Evolutionary conservation across 2,329 filamentous ascomycete genomes (phyloP).

Genomic region (Trichoderma hamatum): DNA sequence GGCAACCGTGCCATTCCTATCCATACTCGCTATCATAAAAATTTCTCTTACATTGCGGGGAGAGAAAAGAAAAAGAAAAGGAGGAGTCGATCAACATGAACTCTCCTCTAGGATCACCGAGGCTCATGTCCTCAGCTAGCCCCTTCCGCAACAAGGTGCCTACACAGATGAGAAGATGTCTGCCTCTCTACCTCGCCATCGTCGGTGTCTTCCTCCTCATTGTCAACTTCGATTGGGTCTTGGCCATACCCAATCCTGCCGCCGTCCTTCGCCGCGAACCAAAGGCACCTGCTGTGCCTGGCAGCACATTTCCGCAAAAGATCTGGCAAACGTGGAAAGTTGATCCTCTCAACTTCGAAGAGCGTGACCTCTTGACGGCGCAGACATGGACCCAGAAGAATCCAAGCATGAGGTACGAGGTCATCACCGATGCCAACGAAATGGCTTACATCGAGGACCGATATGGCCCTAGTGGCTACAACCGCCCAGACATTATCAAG

Average conservation of each 20-base stretch:
- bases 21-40: background rate
- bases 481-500: conserved; percentile 67
- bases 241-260: conserved; percentile 34
- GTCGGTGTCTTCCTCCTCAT: conserved; percentile 51
- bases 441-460: conserved; percentile 68
- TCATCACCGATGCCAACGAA: conserved; percentile 70
- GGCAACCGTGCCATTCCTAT: background rate
- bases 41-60: background rate
- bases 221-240: conserved; percentile 49
- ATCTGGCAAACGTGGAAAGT: conserved; percentile 81
- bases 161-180: conserved; percentile 42
- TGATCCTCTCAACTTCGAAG: conserved; percentile 66
- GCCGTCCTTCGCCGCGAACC: conserved; percentile 29
- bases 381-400: conserved; percentile 69
- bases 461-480: conserved; percentile 65
- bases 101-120: conserved; percentile 43
- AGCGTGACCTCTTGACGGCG: conserved; percentile 62
- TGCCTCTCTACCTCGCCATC: conserved; percentile 51
- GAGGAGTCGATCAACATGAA: conserved; percentile 33
- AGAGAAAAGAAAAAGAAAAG: background rate
- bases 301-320: conserved; percentile 60
- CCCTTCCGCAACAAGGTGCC: conserved; percentile 27
- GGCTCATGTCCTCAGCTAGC: conserved; percentile 42
- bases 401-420: conserved; percentile 67
- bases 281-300: conserved; percentile 25